Conservation (phyloP, 805 yeast genomes). For the Schwanniomyces pseudopolymorphus region DNA sequence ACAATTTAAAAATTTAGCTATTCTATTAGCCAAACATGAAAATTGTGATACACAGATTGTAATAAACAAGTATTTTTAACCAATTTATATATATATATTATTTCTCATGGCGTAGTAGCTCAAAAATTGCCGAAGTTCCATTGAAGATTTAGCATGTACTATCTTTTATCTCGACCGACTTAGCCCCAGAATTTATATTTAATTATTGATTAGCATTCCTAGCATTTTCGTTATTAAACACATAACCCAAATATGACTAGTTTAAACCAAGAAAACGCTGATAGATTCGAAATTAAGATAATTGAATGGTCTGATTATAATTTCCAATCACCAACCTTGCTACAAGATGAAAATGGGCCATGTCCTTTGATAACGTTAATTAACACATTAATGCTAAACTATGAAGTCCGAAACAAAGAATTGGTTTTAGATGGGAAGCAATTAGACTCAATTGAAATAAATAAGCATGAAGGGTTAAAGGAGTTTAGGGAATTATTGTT, state of each 20-base stretch:
- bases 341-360: constrained; percentile 85
- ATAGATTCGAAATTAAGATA: constrained; percentile 18
- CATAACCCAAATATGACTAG: not conserved
- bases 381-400: constrained; percentile 62
- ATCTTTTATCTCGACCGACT: not conserved
- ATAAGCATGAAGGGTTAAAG: constrained; percentile 12
- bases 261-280: not conserved
- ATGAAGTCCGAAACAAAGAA: constrained; percentile 28
- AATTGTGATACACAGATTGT: too few relatives aligned
- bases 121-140: too few relatives aligned
- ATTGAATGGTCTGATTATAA: constrained; percentile 37
- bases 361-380: constrained; percentile 81
- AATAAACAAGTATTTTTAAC: too few relatives aligned
- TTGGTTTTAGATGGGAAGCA: constrained; percentile 5
- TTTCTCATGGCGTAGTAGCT: too few relatives aligned
- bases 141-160: not conserved
- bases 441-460: constrained; percentile 1
- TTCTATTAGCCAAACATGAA: too few relatives aligned
- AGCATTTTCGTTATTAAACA: not conserved
- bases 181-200: not conserved
- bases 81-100: too few relatives aligned
- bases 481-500: constrained; percentile 16
- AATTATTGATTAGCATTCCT: too few relatives aligned
- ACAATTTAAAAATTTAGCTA: too few relatives aligned
- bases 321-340: constrained; percentile 52